These are phyloP conservation scores for Bryoglossum gracile DNA, from an alignment of 495 filamentous ascomycete genomes.

Conservation along the genomic window DNA sequence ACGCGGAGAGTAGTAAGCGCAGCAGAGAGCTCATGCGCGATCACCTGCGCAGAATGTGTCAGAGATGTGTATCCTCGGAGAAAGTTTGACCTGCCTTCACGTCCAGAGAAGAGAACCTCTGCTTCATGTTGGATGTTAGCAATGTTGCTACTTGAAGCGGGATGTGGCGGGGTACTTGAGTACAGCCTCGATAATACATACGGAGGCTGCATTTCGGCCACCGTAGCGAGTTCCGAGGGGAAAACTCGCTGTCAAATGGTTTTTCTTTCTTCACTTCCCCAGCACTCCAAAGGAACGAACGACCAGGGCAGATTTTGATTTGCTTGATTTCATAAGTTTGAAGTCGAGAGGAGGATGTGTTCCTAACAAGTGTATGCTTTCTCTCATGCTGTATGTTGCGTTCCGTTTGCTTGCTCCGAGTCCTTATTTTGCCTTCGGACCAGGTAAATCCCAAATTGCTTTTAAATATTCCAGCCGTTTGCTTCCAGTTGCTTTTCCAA, in stretches of 20 bases:
- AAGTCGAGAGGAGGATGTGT: neutral
- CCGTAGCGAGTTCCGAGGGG: neutral
- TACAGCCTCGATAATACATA: too few relatives aligned
- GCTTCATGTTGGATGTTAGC: constrained; percentile 97
- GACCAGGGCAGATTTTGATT: too few relatives aligned
- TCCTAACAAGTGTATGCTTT: too few relatives aligned
- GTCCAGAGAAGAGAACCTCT: constrained; percentile 66
- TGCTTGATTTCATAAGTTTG: neutral
- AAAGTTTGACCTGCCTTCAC: constrained; percentile 17
- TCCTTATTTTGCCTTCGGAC: too few relatives aligned
- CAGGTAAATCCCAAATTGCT: too few relatives aligned
- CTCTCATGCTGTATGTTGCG: too few relatives aligned
- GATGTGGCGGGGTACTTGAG: constrained; percentile 17
- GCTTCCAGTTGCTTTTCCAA: too few relatives aligned
- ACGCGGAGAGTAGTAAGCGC: constrained; percentile 71
- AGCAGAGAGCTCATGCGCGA: constrained; percentile 81
- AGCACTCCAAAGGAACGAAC: too few relatives aligned
- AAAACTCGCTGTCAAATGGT: too few relatives aligned
- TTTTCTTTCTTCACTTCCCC: too few relatives aligned
- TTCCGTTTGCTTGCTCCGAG: too few relatives aligned
- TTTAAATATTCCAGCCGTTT: too few relatives aligned
- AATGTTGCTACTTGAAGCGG: neutral
- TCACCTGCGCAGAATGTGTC: constrained; percentile 52
- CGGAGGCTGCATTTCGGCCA: neutral
- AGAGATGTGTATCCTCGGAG: neutral